These are phyloP conservation scores for Rhodotorula toruloides DNA, from an alignment of 768 basidiomycete genomes.

Conservation along the genomic window DNA sequence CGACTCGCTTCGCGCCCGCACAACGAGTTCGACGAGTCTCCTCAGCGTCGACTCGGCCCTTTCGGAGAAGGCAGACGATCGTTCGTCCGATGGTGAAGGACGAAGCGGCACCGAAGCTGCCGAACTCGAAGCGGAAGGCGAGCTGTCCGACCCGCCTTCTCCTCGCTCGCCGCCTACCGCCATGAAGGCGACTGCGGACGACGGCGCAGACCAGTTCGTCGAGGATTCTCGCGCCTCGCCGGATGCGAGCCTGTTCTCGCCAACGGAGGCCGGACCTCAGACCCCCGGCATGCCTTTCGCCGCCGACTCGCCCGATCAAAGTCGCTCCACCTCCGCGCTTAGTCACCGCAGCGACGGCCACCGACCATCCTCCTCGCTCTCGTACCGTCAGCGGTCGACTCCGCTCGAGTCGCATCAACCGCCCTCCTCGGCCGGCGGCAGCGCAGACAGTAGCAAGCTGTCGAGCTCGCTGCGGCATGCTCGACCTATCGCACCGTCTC, in stretches of 20 bases:
- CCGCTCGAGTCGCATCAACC: conserved; percentile 24
- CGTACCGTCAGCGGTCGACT: background rate
- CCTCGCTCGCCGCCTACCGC: conserved; percentile 23
- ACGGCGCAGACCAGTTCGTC: background rate
- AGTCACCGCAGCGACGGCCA: background rate
- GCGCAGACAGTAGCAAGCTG: conserved; percentile 13
- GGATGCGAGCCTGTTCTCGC: too few species aligned
- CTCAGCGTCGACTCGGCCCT: too few species aligned
- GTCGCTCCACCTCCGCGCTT: background rate
- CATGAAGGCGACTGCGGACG: background rate
- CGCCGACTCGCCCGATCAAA: too few species aligned
- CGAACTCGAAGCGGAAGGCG: conserved; percentile 29
- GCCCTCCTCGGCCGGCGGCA: conserved; percentile 20
- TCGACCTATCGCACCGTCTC: conserved; percentile 26
- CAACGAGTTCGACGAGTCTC: conserved; percentile 15
- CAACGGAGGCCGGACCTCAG: too few species aligned
- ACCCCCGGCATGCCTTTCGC: too few species aligned
- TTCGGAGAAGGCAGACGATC: too few species aligned
- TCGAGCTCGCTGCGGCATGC: conserved; percentile 24
- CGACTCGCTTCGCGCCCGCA: background rate
- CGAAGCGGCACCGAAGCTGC: conserved; percentile 6
- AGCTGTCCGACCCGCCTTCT: conserved; percentile 34
- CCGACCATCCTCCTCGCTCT: conserved; percentile 16
- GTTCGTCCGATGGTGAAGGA: background rate
- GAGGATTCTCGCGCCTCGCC: too few species aligned